Base-by-base conservation (phyloP, 129 eudicot species). In the Chrysanthemum seticuspe region DNA sequence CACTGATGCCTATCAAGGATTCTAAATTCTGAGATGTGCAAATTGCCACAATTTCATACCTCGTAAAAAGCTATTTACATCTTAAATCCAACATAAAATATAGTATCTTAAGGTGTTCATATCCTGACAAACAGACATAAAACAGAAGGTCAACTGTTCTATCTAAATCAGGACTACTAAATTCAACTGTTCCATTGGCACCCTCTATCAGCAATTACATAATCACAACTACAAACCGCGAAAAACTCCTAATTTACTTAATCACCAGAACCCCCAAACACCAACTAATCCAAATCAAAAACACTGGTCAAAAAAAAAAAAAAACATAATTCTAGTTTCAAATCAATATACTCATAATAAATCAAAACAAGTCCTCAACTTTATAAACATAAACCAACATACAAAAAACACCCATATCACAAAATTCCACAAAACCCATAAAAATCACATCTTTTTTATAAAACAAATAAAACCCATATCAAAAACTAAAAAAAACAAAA, bases 361-460 rank as follows among this genome's bases (percentile, higher is more conserved):
- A 51, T 52, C 44, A 51, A 75, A 65, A 16, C 67, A 66, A 65
- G 63, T 36, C 44, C 44, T 36, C 44, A 36, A 5, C 44, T 36
- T 36, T 36, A 36, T 36, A 36, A 36, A 36, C 44, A 36, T 36
- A 36, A 36, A 5, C 44, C 44, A 36, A 1, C 44, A 36, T 36
- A 0, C 44, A 36, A 36, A 36, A 5, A 36, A 75, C 23, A 51
- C 47, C 57, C 15, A 14, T 13, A 10, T 15, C 14, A 53, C 58
- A 15, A 53, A 55, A 74, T 62, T 74, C 65, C 6, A 51, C 49
- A 63, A 74, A 74, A 21, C 45, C 18, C 18, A 13, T 68, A 15
- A 8, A 59, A 68, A 45, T n/a, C 36, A 58, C 68, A 16, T 72
- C 16, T 54, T 19, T 15, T 57, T n/a, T 48, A 74, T 7, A 62